Conservation (phyloP, 257 asterid genomes). For the Solanum clarkiae region DNA sequence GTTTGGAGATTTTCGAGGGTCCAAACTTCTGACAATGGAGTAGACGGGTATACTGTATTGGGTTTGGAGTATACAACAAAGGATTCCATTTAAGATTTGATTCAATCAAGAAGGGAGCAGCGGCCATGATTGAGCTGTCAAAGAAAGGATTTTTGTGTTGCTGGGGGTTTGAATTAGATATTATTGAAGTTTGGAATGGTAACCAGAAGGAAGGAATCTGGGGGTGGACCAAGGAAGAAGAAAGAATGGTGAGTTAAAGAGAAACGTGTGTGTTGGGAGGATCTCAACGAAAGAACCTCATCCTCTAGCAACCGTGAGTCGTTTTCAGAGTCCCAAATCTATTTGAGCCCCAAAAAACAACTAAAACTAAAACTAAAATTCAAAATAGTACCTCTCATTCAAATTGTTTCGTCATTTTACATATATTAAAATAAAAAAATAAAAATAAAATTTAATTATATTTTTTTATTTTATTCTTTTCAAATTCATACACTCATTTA, state of each 20-base stretch:
- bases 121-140: slow-evolving; percentile 23
- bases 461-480: too few relatives aligned
- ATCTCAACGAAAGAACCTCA: background rate
- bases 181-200: background rate
- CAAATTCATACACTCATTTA: too few relatives aligned
- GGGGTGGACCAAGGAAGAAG: background rate
- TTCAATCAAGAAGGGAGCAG: slow-evolving; percentile 27
- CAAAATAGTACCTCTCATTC: too few relatives aligned
- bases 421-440: too few relatives aligned
- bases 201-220: background rate
- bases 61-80: slow-evolving; percentile 8
- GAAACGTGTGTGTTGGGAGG: background rate
- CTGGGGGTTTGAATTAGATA: background rate
- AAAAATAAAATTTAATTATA: too few relatives aligned
- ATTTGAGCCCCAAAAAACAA: too few relatives aligned
- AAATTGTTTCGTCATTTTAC: too few relatives aligned
- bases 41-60: background rate
- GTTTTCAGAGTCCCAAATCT: too few relatives aligned
- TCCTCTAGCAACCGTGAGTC: background rate
- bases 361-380: too few relatives aligned
- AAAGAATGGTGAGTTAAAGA: background rate
- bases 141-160: background rate
- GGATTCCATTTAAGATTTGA: slow-evolving; percentile 39
- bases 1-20: slow-evolving; percentile 7
- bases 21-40: slow-evolving; percentile 4